These are phyloP conservation scores for Pseudogymnoascus sp. DNA, from an alignment of 2,329 filamentous ascomycete genomes.

Conservation along the genomic window DNA sequence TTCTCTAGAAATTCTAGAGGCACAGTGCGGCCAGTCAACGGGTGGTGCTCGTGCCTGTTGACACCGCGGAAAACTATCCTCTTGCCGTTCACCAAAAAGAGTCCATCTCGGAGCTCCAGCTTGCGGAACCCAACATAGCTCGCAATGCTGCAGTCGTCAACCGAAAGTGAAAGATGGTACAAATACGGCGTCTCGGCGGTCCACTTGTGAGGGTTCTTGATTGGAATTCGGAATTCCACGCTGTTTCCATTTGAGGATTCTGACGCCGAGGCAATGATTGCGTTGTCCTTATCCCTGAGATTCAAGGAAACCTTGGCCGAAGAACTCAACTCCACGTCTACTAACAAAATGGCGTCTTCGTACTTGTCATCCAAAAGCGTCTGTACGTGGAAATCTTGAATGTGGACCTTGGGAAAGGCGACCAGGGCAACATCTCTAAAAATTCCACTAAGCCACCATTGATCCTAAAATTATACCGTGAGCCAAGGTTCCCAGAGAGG, in stretches of 20 bases:
- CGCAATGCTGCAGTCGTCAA: constrained; percentile 25
- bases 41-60: constrained; percentile 51
- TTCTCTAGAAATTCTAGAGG: constrained; percentile 42
- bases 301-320: constrained; percentile 32
- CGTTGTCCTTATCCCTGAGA: constrained; percentile 37
- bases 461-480: constrained; percentile 32
- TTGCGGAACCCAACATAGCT: constrained; percentile 48
- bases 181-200: constrained; percentile 60
- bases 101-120: constrained; percentile 43
- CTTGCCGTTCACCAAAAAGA: constrained; percentile 46
- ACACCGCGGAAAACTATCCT: constrained; percentile 46
- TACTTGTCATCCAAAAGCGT: constrained; percentile 47
- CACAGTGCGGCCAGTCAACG: constrained; percentile 42
- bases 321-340: constrained; percentile 39
- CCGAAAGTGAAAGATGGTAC: constrained; percentile 43
- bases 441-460: constrained; percentile 47
- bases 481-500: neutral
- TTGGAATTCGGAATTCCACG: constrained; percentile 24
- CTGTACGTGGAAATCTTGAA: constrained; percentile 47
- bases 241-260: constrained; percentile 9
- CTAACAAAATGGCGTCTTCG: constrained; percentile 41
- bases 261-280: constrained; percentile 22
- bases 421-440: constrained; percentile 48
- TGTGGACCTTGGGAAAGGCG: constrained; percentile 39
- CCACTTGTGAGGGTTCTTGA: constrained; percentile 55